These are phyloP conservation scores for Haberlea rhodopensis DNA, from an alignment of 257 asterid species.

Conservation along the genomic window DNA sequence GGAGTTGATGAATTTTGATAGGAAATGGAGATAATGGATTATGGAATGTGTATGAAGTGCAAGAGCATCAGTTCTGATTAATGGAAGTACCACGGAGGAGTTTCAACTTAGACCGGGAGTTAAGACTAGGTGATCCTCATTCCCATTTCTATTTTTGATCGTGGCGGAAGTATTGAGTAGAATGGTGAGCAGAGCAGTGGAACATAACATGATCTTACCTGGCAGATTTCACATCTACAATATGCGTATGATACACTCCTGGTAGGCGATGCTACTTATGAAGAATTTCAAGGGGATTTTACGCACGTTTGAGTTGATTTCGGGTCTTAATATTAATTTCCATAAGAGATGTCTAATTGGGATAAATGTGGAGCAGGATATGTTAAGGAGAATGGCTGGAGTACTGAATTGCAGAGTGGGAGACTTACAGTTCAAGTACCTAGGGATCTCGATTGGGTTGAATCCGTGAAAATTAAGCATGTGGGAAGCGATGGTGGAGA, in stretches of 20 bases:
- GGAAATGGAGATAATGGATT: neutral
- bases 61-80: neutral
- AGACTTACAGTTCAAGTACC: too few relatives aligned
- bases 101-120: neutral
- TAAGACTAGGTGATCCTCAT: neutral
- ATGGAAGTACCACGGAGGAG: neutral
- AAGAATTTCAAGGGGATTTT: neutral
- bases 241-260: neutral
- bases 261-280: neutral
- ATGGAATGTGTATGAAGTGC: neutral
- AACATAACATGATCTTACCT: neutral
- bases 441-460: too few relatives aligned
- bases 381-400: too few relatives aligned
- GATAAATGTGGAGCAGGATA: neutral
- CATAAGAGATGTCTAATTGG: neutral
- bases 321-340: neutral
- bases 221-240: neutral
- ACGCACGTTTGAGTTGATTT: neutral
- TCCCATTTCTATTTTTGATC: neutral
- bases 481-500: too few relatives aligned
- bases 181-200: neutral
- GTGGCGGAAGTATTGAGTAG: neutral
- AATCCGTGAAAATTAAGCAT: too few relatives aligned
- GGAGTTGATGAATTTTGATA: neutral
- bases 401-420: too few relatives aligned